Base-by-base conservation (phyloP, 352 stramenopile species). In the Phytophthora cryptogea region DNA sequence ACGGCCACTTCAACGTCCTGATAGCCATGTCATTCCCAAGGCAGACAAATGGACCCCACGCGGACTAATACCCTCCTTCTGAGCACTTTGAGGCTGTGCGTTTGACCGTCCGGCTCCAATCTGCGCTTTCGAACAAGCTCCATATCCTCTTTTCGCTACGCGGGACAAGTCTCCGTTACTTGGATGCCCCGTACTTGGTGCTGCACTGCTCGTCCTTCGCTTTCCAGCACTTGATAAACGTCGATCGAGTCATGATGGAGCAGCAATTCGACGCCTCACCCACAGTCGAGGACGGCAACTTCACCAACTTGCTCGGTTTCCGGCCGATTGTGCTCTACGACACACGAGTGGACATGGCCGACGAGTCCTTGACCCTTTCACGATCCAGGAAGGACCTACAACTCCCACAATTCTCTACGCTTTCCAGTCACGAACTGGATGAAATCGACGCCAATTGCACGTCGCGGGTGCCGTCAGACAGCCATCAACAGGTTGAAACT, bases 281-380 rank as follows among this genome's bases (percentile, higher is more conserved):
- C 0, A 39, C 27, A 10, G 13, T 28, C 20, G 51, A 67, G n/a
- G 45, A 67, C 39, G 11, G 17, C 9, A 33, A 44, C 49, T 65
- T 66, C 23, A 33, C 43, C 37, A 33, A 54, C 16, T 11, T 56
- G 1, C n/a, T 55, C 8, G 61, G 48, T 1, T 73, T 73, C 37
- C 59, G 59, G 11, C 64, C 65, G 1, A 69, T 73, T 9, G 40
- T 48, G 35, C 61, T 73, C 23, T 69, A 69, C 43, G 65, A 73
- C 42, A 68, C 42, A 2, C 27, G 42, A 26, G 23, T 58, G 26
- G 53, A 72, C 37, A 47, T 57, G 48, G 35, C 53, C 23, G 49
- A 69, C 27, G 59, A 73, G n/a, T 69, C 65, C 5, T 44, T 72
- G 35, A 72, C 64, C 7, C 41, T 72, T 7, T 72, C 64, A 5